A percentile compares a stretch with the other conserved stretches of the same genome.
Conservation (phyloP, 805 yeast genomes). For the Candida lessepsii region DNA sequence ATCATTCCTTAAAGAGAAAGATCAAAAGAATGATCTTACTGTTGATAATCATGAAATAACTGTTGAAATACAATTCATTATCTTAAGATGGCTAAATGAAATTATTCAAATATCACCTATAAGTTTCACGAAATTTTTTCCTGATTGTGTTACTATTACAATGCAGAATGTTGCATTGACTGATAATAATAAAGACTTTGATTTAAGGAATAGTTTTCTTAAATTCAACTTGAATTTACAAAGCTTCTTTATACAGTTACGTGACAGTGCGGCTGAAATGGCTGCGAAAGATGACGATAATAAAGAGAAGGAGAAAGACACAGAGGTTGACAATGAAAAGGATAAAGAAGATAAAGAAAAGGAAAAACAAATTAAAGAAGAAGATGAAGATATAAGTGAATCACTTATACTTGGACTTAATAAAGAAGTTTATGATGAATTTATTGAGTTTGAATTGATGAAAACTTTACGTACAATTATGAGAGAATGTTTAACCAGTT, state of each 20-base stretch:
- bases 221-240: slow-evolving; percentile 35
- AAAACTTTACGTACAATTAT: slow-evolving; percentile 70
- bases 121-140: slow-evolving; percentile 70
- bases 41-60: slow-evolving; percentile 39
- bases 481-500: slow-evolving; percentile 47
- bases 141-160: slow-evolving; percentile 69
- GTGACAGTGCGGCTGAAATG: slow-evolving; percentile 13
- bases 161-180: slow-evolving; percentile 42
- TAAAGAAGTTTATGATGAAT: slow-evolving; percentile 40
- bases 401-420: slow-evolving; percentile 41
- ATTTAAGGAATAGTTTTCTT: slow-evolving; percentile 35
- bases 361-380: no score
- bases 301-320: slow-evolving; percentile 12
- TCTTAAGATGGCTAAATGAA: slow-evolving; percentile 78
- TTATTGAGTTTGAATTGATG: slow-evolving; percentile 36
- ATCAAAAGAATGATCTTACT: slow-evolving; percentile 24
- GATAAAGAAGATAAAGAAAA: slow-evolving; percentile 6
- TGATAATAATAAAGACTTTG: slow-evolving; percentile 37
- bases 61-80: slow-evolving; percentile 70
- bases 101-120: slow-evolving; percentile 71
- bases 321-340: slow-evolving; percentile 1
- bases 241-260: slow-evolving; percentile 29
- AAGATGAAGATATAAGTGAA: slow-evolving; percentile 15
- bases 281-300: background rate
- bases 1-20: slow-evolving; percentile 59